Percentiles rank a stretch among this genome's conserved stretches.
phyloP scores from a whole-genome alignment of 140 eudicot species.

The Oenanthe javanica region DNA sequence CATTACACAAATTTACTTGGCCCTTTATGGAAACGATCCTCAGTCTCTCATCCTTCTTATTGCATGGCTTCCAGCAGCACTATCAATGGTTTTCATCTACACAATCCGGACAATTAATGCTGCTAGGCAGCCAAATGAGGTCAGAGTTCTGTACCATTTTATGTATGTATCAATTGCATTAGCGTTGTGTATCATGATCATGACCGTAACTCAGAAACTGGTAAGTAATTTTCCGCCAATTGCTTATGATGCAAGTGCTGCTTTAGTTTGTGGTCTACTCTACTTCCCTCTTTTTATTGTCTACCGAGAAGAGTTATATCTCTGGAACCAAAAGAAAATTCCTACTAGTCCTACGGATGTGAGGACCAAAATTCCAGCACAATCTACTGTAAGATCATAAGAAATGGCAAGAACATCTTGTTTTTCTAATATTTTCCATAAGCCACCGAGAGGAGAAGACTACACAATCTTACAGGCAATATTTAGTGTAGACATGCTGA shows the following conservation, averaged over 20 bases:
- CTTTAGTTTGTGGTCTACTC: constrained; percentile 28
- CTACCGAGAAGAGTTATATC: constrained; percentile 25
- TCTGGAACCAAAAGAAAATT: constrained; percentile 15
- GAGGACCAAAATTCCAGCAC: constrained; percentile 3
- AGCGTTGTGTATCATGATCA: constrained; percentile 48
- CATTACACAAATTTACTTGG: constrained; percentile 39
- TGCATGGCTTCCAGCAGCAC: constrained; percentile 53
- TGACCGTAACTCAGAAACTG: constrained; percentile 39
- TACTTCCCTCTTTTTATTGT: constrained; percentile 43
- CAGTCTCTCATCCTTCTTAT: constrained; percentile 37
- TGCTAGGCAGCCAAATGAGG: constrained; percentile 37
- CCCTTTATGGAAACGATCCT: constrained; percentile 42
- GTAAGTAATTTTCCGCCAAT: constrained; percentile 19
- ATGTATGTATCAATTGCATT: constrained; percentile 37
- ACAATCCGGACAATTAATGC: constrained; percentile 26
- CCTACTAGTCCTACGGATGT: constrained; percentile 3
- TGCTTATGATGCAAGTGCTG: constrained; percentile 45
- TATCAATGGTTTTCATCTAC: constrained; percentile 35
- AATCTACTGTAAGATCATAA: background rate
- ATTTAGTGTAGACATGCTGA: constrained; percentile 45
- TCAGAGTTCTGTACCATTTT: constrained; percentile 29
- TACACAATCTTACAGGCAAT: constrained; percentile 49
- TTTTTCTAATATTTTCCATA: constrained; percentile 33
- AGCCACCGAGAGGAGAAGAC: constrained; percentile 63
- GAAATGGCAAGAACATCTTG: constrained; percentile 18